Evolutionary conservation across 345 rosid genomes (phyloP).

Genomic region (Angophora floribunda): DNA sequence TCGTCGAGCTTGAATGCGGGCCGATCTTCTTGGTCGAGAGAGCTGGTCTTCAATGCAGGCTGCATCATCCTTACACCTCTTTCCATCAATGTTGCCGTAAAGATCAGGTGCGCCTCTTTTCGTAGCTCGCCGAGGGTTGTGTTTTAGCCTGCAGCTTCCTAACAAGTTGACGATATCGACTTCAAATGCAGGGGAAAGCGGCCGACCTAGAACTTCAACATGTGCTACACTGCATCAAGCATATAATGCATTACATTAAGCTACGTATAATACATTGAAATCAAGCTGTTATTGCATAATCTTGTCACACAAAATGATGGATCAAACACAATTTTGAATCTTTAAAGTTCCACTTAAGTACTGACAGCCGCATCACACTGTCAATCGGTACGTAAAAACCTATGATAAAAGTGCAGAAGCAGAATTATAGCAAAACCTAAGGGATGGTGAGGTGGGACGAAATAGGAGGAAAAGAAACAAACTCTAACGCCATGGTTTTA

Average conservation of each 20-base stretch:
- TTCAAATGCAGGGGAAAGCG: conserved; percentile 5
- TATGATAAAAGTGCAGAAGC: background rate
- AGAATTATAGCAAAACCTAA: background rate
- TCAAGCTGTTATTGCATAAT: background rate
- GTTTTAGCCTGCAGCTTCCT: conserved; percentile 14
- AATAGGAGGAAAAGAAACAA: background rate
- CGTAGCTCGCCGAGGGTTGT: background rate
- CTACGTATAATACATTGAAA: background rate
- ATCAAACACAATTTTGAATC: background rate
- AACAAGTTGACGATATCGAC: background rate
- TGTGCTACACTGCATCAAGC: conserved; percentile 7
- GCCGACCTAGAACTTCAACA: conserved; percentile 15
- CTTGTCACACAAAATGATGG: background rate
- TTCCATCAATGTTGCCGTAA: conserved; percentile 8
- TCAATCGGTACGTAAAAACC: background rate
- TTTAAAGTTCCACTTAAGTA: background rate
- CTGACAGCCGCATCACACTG: background rate
- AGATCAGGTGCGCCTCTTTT: background rate
- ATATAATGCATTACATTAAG: background rate
- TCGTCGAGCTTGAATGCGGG: no score
- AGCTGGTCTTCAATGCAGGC: no score
- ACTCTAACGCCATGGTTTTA: background rate
- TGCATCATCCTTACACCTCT: conserved; percentile 22
- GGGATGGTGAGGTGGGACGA: background rate
- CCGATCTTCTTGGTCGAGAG: no score